These are phyloP conservation scores for Tylopilus orsonianus DNA, from an alignment of 1,284 basidiomycete genomes.

Conservation along the genomic window DNA sequence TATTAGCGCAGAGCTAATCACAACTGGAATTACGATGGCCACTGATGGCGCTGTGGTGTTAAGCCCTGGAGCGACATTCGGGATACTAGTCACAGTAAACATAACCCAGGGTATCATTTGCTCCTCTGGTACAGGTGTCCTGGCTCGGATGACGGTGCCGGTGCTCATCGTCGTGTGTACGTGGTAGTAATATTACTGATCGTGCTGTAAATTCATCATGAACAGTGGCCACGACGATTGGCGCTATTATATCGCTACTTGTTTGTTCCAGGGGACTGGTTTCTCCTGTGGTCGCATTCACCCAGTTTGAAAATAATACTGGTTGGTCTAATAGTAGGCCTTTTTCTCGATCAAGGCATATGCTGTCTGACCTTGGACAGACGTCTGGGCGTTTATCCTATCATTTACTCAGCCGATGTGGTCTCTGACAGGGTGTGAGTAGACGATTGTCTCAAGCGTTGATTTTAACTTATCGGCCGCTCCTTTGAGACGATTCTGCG, in stretches of 20 bases:
- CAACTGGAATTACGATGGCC: conserved; percentile 60
- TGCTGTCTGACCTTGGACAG: conserved; percentile 32
- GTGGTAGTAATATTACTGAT: conserved; percentile 14
- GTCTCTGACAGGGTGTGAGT: conserved; percentile 26
- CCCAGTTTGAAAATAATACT: conserved; percentile 64
- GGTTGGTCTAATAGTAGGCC: conserved; percentile 58
- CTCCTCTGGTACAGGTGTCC: conserved; percentile 60
- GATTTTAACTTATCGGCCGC: not conserved
- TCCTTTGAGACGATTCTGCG: conserved; percentile 51
- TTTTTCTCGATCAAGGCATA: not conserved
- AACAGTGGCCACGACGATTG: conserved; percentile 54
- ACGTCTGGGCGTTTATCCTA: conserved; percentile 33
- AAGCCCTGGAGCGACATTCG: conserved; percentile 56
- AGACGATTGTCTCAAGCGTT: not conserved
- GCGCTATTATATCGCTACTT: conserved; percentile 54
- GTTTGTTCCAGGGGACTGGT: conserved; percentile 53
- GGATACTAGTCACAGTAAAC: conserved; percentile 59
- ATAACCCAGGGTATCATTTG: conserved; percentile 64
- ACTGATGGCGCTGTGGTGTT: conserved; percentile 51
- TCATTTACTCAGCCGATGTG: conserved; percentile 28
- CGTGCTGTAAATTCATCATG: not conserved
- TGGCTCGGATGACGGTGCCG: conserved; percentile 63
- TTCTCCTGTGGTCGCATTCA: conserved; percentile 62
- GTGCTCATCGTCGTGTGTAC: conserved; percentile 60
- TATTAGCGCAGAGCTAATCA: conserved; percentile 61